A percentile compares a stretch with the other conserved stretches of the same genome.
Conservation (phyloP, 805 yeast species). For the Tanozyma kutaoensis region DNA sequence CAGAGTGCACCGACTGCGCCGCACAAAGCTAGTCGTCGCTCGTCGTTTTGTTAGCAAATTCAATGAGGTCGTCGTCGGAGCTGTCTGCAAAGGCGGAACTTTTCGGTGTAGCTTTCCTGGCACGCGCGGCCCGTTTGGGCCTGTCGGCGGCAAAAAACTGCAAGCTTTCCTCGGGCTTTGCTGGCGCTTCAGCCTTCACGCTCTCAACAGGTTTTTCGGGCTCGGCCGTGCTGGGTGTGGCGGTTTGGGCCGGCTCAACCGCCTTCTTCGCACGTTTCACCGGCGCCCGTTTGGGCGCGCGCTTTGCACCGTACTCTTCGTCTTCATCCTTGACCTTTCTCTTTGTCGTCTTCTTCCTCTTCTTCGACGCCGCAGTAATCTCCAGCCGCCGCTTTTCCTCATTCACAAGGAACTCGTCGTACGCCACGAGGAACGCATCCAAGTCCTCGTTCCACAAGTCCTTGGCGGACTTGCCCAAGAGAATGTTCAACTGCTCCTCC, state of each 20-base stretch:
- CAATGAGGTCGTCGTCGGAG: conserved; percentile 5
- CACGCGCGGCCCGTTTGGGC: not conserved
- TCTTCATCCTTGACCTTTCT: conserved; percentile 7
- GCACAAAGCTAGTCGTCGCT: no score
- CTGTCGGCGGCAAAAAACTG: conserved; percentile 6
- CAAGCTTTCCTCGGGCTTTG: conserved; percentile 2
- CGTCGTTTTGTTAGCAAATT: no score
- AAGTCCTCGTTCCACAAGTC: conserved; percentile 83
- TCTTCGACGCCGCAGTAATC: conserved; percentile 23
- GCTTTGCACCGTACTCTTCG: conserved; percentile 3
- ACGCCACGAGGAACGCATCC: conserved; percentile 54
- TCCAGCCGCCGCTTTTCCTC: conserved; percentile 51
- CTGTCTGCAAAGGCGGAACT: conserved; percentile 5
- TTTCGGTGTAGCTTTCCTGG: conserved; percentile 1
- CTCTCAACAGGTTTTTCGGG: not conserved
- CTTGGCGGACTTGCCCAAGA: conserved; percentile 62
- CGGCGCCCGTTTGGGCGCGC: not conserved
- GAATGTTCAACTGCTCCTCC: conserved; percentile 53
- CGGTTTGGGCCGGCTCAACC: conserved; percentile 1
- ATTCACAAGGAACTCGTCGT: conserved; percentile 52
- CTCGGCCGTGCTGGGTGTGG: not conserved
- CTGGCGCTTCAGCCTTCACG: not conserved
- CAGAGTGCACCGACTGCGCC: no score
- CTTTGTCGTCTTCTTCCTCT: conserved; percentile 16
- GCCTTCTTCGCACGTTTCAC: conserved; percentile 2